Evolutionary conservation across 202 grass and related monocot genomes (phyloP), one percentile per base, ranked within the genome.

Genomic region (Panicum hallii): DNA sequence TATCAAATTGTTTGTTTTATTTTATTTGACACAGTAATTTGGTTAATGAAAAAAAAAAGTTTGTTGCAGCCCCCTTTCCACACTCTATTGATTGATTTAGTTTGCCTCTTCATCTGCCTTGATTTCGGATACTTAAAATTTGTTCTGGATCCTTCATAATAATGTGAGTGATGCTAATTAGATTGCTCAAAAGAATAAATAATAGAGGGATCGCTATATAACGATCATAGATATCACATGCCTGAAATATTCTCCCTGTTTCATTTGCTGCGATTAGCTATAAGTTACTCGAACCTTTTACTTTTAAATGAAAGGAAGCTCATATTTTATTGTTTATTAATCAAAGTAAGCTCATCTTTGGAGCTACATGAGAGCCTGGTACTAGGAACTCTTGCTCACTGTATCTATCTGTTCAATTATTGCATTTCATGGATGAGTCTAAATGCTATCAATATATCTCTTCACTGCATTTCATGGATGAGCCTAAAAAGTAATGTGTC

Each of bases 261-360:
- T 45, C 36, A 75, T 19, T 43, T 41, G 41, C 41, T 69, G 3
- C 2, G 4, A 45, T 15, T 44, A 19, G 22, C 66, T 43, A 30
- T n/a, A 60, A 79, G 42, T 65, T 60, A 60, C 46, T 74, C 2
- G 15, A 49, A 40, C 15, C 12, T 15, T 67, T 74, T 45, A 16
- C 6, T 50, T 42, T 19, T 64, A 66, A 40, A 83, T 40, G 34
- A 30, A 63, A 36, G 5, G 61, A 63, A 74, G 4, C 41, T 65
- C 60, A 28, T 50, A 42, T 60, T 73, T 56, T 16, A 47, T 60
- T 88, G n/a, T 73, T 65, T 79, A 16, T 79, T 67, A 65, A 79
- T 75, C 50, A 80, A 60, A 58, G 15, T 72, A 77, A 64, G 9
- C 28, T 47, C 1, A 13, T 75, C 5, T 80, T 32, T 69, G 49